Conservation (phyloP, 192 early-diverging fungal species). For the Mortierella hygrophila region DNA sequence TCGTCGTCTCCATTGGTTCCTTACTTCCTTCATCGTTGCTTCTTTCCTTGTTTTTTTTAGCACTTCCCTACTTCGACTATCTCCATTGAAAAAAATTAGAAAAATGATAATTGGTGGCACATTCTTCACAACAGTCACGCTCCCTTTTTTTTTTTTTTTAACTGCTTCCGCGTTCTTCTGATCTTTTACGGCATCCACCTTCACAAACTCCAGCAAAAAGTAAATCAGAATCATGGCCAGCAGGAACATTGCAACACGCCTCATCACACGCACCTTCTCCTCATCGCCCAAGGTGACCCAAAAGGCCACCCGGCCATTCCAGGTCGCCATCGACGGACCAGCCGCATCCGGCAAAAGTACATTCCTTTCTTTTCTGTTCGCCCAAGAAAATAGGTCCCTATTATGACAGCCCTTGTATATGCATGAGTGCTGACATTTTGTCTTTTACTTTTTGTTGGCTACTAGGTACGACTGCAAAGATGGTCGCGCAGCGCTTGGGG, state of each 20-base stretch:
- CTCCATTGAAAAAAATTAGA: too few relatives aligned
- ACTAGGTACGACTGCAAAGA: conserved; percentile 75
- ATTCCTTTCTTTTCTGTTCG: not conserved
- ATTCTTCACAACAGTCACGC: not conserved
- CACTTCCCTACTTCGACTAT: too few relatives aligned
- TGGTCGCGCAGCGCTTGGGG: conserved; percentile 72
- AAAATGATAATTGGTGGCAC: too few relatives aligned
- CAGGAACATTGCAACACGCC: not conserved
- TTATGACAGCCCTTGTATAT: too few relatives aligned
- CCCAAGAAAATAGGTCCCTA: too few relatives aligned
- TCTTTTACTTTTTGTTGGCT: not conserved
- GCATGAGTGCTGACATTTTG: too few relatives aligned
- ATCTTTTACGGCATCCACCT: not conserved
- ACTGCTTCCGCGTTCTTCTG: not conserved
- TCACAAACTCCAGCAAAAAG: not conserved
- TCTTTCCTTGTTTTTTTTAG: too few relatives aligned
- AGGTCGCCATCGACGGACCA: conserved; percentile 86
- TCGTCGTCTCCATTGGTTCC: too few relatives aligned
- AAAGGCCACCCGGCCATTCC: conserved; percentile 50
- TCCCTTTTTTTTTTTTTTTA: not conserved
- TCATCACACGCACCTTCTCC: not conserved
- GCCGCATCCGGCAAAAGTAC: conserved; percentile 87
- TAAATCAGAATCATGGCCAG: not conserved
- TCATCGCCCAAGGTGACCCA: not conserved
- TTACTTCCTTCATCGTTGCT: too few relatives aligned